These are phyloP conservation scores for Hanseniaspora taiwanica DNA, from an alignment of 805 yeast genomes.

Conservation along the genomic window DNA sequence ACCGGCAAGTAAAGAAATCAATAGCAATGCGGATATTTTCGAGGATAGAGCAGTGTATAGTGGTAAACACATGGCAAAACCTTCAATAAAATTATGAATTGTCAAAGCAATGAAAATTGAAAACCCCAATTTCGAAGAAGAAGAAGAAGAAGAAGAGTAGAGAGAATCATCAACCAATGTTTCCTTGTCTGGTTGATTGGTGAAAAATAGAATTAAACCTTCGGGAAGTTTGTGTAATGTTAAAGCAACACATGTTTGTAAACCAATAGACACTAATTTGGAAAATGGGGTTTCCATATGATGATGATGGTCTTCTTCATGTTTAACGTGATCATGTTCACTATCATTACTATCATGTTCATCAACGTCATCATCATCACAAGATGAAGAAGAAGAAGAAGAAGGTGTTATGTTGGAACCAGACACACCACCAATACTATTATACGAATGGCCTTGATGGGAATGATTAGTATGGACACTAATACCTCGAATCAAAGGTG, in stretches of 20 bases:
- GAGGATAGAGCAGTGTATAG: constrained; percentile 62
- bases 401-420: too few species aligned
- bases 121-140: constrained; percentile 43
- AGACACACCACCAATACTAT: too few species aligned
- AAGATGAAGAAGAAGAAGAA: too few species aligned
- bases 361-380: too few species aligned
- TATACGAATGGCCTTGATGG: too few species aligned
- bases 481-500: too few species aligned
- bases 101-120: constrained; percentile 74
- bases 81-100: constrained; percentile 87
- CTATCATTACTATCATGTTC: too few species aligned
- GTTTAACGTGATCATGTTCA: constrained; percentile 19
- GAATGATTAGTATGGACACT: too few species aligned
- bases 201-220: constrained; percentile 69
- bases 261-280: constrained; percentile 69
- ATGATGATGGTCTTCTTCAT: constrained; percentile 53
- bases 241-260: constrained; percentile 81
- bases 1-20: constrained; percentile 65
- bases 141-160: too few species aligned
- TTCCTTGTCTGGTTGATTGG: too few species aligned
- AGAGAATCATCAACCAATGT: too few species aligned
- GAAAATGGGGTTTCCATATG: constrained; percentile 67
- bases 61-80: constrained; percentile 87
- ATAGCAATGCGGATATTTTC: constrained; percentile 45
- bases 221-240: constrained; percentile 89